Evolutionary conservation across 345 rosid species (phyloP).

Genomic region (Arabis alpina): DNA sequence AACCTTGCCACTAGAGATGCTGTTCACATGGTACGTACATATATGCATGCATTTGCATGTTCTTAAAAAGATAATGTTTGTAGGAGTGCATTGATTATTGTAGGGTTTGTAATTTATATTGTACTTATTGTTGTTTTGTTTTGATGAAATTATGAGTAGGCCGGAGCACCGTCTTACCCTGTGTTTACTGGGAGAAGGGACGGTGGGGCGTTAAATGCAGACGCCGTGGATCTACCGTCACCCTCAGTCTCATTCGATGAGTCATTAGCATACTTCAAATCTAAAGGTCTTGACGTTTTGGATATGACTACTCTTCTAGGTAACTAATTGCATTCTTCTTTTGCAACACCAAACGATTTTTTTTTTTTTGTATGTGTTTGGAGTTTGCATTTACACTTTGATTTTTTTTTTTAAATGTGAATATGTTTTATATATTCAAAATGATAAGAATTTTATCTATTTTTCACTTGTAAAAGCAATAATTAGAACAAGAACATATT

Average conservation of each 20-base stretch:
- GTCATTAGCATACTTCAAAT: constrained; percentile 56
- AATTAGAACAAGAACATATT: no score
- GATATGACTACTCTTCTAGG: constrained; percentile 78
- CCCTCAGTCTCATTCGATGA: constrained; percentile 55
- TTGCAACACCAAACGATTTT: no score
- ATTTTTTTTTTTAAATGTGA: background rate
- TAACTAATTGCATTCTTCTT: constrained; percentile 19
- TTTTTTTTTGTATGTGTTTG: no score
- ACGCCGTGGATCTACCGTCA: constrained; percentile 57
- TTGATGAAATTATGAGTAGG: constrained; percentile 46
- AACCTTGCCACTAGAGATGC: constrained; percentile 93
- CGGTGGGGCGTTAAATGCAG: constrained; percentile 49
- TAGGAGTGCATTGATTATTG: background rate
- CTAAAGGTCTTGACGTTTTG: constrained; percentile 56
- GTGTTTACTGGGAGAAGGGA: constrained; percentile 73
- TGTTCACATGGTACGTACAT: constrained; percentile 56
- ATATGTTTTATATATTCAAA: background rate
- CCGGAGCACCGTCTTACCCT: constrained; percentile 66
- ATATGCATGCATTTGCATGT: background rate
- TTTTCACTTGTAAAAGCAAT: background rate
- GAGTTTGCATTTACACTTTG: background rate
- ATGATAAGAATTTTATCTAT: background rate
- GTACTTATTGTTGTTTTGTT: constrained; percentile 13
- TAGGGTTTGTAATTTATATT: background rate
- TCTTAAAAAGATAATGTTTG: background rate